Percentiles rank a stretch among this genome's conserved stretches.
Evolutionary conservation across 345 rosid species (phyloP).

Genomic region (Erodium maritimum): DNA sequence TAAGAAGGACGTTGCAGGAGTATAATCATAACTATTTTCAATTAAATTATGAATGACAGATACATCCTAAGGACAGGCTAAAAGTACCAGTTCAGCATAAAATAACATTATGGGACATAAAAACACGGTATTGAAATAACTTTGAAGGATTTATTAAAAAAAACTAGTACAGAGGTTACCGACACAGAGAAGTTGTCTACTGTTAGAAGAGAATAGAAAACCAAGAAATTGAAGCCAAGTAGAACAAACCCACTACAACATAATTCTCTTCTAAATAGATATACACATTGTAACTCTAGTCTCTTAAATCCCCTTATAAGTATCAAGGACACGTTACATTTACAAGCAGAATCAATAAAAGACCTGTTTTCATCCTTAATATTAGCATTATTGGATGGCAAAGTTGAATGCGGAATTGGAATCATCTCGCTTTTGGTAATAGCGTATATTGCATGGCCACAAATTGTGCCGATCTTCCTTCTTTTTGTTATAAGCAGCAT

Average conservation of each 20-base stretch:
- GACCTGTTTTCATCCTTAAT: slow-evolving; percentile 98
- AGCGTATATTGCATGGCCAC: slow-evolving; percentile 68
- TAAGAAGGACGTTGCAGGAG: slow-evolving; percentile 25
- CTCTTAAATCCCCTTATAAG: slow-evolving; percentile 26
- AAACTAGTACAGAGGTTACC: slow-evolving; percentile 33
- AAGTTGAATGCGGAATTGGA: slow-evolving; percentile 52
- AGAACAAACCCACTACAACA: slow-evolving; percentile 19
- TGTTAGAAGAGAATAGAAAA: slow-evolving; percentile 25
- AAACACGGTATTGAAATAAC: slow-evolving; percentile 9
- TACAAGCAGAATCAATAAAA: slow-evolving; percentile 83
- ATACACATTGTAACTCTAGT: slow-evolving; percentile 16
- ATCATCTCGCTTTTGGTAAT: slow-evolving; percentile 63
- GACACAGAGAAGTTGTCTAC: slow-evolving; percentile 31
- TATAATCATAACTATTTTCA: background rate
- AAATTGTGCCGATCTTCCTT: slow-evolving; percentile 72
- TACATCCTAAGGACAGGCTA: background rate
- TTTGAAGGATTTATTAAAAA: slow-evolving; percentile 16
- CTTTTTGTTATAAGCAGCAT: slow-evolving; percentile 84
- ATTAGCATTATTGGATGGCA: slow-evolving; percentile 66
- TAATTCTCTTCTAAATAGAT: slow-evolving; percentile 45
- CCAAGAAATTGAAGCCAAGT: slow-evolving; percentile 17
- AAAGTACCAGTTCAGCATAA: slow-evolving; percentile 11
- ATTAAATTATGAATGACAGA: too few relatives aligned
- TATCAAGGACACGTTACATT: slow-evolving; percentile 55
- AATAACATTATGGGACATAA: slow-evolving; percentile 12